These are phyloP conservation scores for Pyricularia grisea DNA, from an alignment of 2,329 filamentous ascomycete species.

Conservation along the genomic window DNA sequence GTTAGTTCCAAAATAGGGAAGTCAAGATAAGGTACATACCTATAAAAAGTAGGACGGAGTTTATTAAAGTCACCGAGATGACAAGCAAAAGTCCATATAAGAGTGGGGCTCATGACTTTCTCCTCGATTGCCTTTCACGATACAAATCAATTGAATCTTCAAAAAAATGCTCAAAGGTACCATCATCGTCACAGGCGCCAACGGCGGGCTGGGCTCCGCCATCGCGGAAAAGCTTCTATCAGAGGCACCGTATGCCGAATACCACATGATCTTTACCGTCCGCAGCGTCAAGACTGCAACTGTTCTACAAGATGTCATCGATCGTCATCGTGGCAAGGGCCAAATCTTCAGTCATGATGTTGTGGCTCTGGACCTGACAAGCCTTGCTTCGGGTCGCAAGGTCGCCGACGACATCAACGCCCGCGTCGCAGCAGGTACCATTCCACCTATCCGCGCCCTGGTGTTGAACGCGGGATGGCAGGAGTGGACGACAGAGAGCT, in stretches of 20 bases:
- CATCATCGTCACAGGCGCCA: constrained; percentile 10
- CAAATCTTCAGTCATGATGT: constrained; percentile 9
- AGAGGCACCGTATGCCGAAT: constrained; percentile 1
- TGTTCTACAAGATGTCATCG: constrained; percentile 5
- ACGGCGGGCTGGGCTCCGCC: constrained; percentile 9
- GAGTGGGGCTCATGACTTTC: background rate
- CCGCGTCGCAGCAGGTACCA: constrained; percentile 10
- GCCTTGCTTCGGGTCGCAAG: constrained; percentile 10
- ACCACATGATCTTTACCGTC: constrained; percentile 10
- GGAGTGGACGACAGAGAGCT: constrained; percentile 15
- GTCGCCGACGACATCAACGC: constrained; percentile 10
- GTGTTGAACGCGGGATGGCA: constrained; percentile 17
- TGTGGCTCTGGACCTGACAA: constrained; percentile 10
- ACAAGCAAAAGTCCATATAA: no score
- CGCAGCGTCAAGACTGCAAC: constrained; percentile 7
- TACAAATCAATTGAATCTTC: background rate
- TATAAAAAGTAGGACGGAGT: no score
- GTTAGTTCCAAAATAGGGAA: no score
- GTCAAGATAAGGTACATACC: no score
- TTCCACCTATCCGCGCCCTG: constrained; percentile 18
- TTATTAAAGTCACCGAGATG: background rate
- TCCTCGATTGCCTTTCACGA: background rate
- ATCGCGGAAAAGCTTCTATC: constrained; percentile 5
- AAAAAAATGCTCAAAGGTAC: constrained; percentile 7
- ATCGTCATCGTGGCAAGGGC: background rate